phyloP scores from a whole-genome alignment of 2,329 filamentous ascomycete genomes.

The Hymenoscyphus linearis region DNA sequence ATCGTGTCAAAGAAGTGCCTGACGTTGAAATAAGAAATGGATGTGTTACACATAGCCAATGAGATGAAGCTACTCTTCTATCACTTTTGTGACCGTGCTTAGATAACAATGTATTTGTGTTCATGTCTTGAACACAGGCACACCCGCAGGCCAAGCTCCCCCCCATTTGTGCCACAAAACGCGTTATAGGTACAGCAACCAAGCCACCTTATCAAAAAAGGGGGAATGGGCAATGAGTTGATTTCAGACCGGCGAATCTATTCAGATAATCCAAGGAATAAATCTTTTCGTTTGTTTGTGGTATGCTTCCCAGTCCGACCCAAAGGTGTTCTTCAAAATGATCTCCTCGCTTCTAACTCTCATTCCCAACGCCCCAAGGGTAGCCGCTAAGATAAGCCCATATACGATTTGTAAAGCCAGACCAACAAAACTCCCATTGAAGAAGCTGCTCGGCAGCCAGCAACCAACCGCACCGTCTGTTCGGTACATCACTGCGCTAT shows the following conservation, averaged over 20 bases:
- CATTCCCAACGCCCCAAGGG: background rate
- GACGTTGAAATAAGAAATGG: background rate
- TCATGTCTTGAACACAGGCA: too few species aligned
- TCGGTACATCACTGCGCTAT: slow-evolving; percentile 1
- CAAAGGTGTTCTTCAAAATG: slow-evolving; percentile 44
- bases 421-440: background rate
- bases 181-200: too few species aligned
- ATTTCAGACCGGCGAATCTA: background rate
- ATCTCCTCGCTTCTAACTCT: slow-evolving; percentile 38
- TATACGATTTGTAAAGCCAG: background rate
- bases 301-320: slow-evolving; percentile 44
- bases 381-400: background rate
- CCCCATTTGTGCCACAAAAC: too few species aligned
- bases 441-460: background rate
- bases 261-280: slow-evolving; percentile 39
- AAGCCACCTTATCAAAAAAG: too few species aligned
- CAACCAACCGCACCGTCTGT: background rate
- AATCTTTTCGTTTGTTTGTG: slow-evolving; percentile 43
- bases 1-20: too few species aligned
- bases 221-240: background rate
- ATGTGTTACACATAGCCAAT: background rate
- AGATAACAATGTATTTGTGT: background rate
- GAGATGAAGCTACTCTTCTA: background rate
- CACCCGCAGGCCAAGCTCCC: too few species aligned
- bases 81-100: background rate